Conservation (phyloP, 345 rosid species). For the Turritis glabra region DNA sequence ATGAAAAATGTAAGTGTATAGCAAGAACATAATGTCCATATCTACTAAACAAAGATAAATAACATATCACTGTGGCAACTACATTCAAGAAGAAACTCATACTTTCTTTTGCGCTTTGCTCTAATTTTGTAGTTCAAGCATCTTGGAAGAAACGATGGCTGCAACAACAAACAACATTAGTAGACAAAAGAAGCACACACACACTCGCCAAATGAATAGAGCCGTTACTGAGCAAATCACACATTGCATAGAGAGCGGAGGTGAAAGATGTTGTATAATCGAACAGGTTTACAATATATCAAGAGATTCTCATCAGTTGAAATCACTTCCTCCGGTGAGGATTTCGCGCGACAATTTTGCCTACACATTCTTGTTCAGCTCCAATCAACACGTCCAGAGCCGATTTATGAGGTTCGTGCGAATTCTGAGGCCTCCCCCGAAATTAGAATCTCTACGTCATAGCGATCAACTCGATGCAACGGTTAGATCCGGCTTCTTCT, state of each 20-base stretch:
- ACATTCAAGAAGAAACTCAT: slow-evolving; percentile 14
- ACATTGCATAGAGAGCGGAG: slow-evolving; percentile 64
- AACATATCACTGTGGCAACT: not conserved
- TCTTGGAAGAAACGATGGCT: slow-evolving; percentile 84
- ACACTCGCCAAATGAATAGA: not conserved
- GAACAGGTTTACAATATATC: slow-evolving; percentile 82
- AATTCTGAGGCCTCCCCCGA: not conserved
- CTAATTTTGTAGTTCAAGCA: slow-evolving; percentile 62
- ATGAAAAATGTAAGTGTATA: not conserved
- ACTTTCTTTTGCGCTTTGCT: slow-evolving; percentile 63
- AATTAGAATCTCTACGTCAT: not conserved
- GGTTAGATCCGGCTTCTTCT: not conserved
- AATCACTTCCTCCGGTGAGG: slow-evolving; percentile 64
- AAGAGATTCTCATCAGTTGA: slow-evolving; percentile 72
- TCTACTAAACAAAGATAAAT: slow-evolving; percentile 9
- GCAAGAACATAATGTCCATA: slow-evolving; percentile 5
- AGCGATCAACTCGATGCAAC: not conserved
- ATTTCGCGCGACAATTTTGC: slow-evolving; percentile 55
- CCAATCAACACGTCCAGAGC: slow-evolving; percentile 11
- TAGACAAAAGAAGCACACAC: not conserved
- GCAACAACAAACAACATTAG: slow-evolving; percentile 27
- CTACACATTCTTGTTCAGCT: slow-evolving; percentile 56
- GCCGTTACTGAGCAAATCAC: slow-evolving; percentile 2
- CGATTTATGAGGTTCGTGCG: not conserved
- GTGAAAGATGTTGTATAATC: slow-evolving; percentile 68